Conservation (phyloP, 2,329 filamentous ascomycete genomes). For the Orbilia brochopaga region DNA sequence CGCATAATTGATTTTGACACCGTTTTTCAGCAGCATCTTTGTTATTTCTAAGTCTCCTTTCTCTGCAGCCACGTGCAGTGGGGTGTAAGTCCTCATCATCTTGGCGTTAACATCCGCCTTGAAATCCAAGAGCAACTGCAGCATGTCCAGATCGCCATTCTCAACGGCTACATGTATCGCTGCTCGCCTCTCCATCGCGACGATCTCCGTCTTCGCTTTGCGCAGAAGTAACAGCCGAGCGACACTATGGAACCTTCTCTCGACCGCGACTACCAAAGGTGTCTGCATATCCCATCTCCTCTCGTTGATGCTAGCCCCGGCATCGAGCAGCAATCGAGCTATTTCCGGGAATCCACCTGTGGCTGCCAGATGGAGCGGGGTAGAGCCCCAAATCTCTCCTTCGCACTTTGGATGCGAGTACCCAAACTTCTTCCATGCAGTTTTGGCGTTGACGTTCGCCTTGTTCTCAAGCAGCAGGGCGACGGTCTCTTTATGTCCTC, state of each 20-base stretch:
- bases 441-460: slow-evolving; percentile 31
- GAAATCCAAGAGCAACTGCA: slow-evolving; percentile 31
- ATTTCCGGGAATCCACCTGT: slow-evolving; percentile 22
- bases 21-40: slow-evolving; percentile 21
- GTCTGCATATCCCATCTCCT: slow-evolving; percentile 43
- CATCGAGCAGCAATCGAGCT: slow-evolving; percentile 16
- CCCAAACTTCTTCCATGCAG: slow-evolving; percentile 25
- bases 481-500: slow-evolving; percentile 15
- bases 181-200: slow-evolving; percentile 35
- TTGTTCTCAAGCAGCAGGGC: slow-evolving; percentile 17
- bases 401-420: slow-evolving; percentile 45
- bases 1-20: slow-evolving; percentile 32
- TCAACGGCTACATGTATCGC: slow-evolving; percentile 30
- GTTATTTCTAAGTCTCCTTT: slow-evolving; percentile 20
- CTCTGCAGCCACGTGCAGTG: slow-evolving; percentile 39
- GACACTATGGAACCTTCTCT: slow-evolving; percentile 19
- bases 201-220: slow-evolving; percentile 33
- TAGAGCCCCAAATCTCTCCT: slow-evolving; percentile 39
- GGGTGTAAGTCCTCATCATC: slow-evolving; percentile 47
- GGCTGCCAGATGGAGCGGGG: slow-evolving; percentile 29
- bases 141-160: slow-evolving; percentile 28
- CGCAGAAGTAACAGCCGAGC: slow-evolving; percentile 22
- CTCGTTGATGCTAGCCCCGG: slow-evolving; percentile 27
- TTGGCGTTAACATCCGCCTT: slow-evolving; percentile 45
- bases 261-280: slow-evolving; percentile 24